Base-by-base conservation (phyloP, 306 rosid species). In the Prosopis cineraria region DNA sequence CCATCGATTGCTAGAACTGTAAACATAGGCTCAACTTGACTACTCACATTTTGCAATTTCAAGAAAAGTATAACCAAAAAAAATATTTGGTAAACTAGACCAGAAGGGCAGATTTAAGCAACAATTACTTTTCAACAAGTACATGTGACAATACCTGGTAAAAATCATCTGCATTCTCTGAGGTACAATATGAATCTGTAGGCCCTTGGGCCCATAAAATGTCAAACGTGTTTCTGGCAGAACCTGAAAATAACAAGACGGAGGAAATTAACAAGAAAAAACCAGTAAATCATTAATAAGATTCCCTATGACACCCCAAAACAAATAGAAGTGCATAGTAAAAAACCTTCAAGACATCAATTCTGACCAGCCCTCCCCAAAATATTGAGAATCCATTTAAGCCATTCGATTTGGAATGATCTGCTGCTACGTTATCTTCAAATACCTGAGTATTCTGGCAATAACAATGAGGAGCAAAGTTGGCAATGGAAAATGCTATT, bases 321-420 rank as follows among this genome's bases (percentile, higher is more conserved):
- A 58, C 22, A 73, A 16, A 65, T 22, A 66, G 64, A 75, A 75
- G 70, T 68, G 40, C 33, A 70, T 53, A 66, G 79, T 75, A 64
- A 63, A 74, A 74, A 70, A 91, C 98, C 98, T 94, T 89, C 74
- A 88, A 79, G 85, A 94, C 75, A 71, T 94, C 98, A 78, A 94
- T 83, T 89, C 98, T 94, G 80, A 85, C 98, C 76, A 94, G 97
- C 55, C 98, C 98, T 64, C 97, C 97, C 94, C 98, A 94, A 70
- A 94, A 94, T 82, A 94, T 79, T 8, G 97, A 79, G 83, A 84
- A 83, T 63, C 87, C 91, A 80, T 81, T 89, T 87, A 92, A 84
- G 77, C 82, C 84, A 63, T 68, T 82, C 78, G 74, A 56, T 62
- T 33, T 27, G 33, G 70, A 70, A 58, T 83, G 52, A 77, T 68